phyloP scores from a whole-genome alignment of 108 stramenopile species.

The Cyclotella cryptica region DNA sequence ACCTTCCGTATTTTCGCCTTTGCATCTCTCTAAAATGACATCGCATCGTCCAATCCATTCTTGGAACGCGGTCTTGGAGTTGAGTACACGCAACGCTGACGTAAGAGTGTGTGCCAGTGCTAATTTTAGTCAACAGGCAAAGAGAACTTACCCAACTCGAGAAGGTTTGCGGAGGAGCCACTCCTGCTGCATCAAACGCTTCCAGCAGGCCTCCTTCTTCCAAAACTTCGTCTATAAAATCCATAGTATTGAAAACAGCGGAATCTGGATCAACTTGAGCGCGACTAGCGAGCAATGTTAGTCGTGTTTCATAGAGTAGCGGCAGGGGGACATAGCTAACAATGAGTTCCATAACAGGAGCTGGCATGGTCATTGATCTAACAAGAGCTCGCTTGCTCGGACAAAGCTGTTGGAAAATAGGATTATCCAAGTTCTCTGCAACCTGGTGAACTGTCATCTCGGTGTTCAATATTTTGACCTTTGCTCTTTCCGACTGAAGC shows the following conservation, averaged over 20 bases:
- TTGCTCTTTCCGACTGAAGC: constrained; percentile 62
- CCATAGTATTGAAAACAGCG: constrained; percentile 51
- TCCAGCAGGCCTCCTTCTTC: constrained; percentile 64
- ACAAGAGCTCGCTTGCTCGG: constrained; percentile 45
- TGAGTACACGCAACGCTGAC: neutral
- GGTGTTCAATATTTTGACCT: constrained; percentile 21
- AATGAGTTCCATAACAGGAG: constrained; percentile 41
- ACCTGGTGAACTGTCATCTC: constrained; percentile 48
- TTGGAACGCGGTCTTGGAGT: constrained; percentile 15
- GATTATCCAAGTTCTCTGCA: constrained; percentile 16
- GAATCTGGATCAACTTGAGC: constrained; percentile 57
- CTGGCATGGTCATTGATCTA: constrained; percentile 44
- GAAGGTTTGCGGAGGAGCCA: constrained; percentile 55
- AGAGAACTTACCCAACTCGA: constrained; percentile 47
- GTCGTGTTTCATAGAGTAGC: constrained; percentile 49
- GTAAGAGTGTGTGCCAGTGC: neutral
- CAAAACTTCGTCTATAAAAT: constrained; percentile 68
- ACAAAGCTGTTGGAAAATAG: constrained; percentile 10
- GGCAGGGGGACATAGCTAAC: constrained; percentile 56
- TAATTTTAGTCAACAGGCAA: neutral
- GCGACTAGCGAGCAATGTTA: constrained; percentile 47
- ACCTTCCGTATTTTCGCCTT: neutral
- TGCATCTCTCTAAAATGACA: constrained; percentile 27
- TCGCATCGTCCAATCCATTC: constrained; percentile 39
- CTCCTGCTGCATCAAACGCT: constrained; percentile 49